These are phyloP conservation scores for Vicia sativa DNA, from an alignment of 306 rosid genomes.

Conservation along the genomic window DNA sequence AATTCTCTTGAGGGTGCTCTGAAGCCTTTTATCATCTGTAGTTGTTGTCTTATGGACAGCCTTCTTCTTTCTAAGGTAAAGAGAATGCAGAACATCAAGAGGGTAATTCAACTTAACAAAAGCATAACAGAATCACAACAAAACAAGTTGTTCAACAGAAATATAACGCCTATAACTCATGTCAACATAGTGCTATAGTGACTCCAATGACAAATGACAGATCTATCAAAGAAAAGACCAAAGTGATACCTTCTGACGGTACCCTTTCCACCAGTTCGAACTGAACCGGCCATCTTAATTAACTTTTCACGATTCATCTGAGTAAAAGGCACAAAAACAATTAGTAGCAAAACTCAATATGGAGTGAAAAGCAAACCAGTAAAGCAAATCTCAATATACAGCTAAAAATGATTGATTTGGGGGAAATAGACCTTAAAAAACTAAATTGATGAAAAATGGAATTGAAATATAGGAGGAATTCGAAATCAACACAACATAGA, in stretches of 20 bases:
- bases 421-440: background rate
- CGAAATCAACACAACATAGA: background rate
- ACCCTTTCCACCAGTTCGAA: conserved; percentile 97
- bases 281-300: conserved; percentile 95
- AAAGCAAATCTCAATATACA: background rate
- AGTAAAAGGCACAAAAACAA: background rate
- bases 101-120: background rate
- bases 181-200: background rate
- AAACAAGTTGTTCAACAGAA: too few relatives aligned
- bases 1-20: conserved; percentile 96
- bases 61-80: conserved; percentile 85
- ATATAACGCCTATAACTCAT: background rate
- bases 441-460: conserved; percentile 3
- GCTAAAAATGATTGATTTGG: background rate
- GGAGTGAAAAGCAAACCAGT: background rate
- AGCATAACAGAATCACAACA: background rate
- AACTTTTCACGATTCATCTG: conserved; percentile 88
- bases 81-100: conserved; percentile 3
- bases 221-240: background rate
- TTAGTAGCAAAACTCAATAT: background rate
- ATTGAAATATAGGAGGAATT: background rate
- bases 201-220: background rate
- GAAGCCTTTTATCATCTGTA: conserved; percentile 95
- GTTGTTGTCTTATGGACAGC: conserved; percentile 98
- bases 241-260: conserved; percentile 75